These are phyloP conservation scores for Penicillium occitanis DNA, from an alignment of 2,329 filamentous ascomycete species.

Conservation along the genomic window DNA sequence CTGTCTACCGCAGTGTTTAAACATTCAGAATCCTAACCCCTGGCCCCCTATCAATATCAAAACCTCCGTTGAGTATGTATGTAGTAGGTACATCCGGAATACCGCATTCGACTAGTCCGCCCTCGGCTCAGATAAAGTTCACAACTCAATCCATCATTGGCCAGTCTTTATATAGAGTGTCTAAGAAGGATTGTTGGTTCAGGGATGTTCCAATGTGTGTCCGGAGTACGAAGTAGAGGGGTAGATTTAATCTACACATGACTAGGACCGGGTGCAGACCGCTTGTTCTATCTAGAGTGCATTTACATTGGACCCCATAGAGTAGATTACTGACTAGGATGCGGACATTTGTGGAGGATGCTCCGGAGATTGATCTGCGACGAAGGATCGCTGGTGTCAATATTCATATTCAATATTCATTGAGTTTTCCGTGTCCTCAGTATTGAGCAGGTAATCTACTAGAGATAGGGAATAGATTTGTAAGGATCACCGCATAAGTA, in stretches of 20 bases:
- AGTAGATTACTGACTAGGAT: no score
- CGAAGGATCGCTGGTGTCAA: not conserved
- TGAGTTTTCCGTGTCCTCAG: not conserved
- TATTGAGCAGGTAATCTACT: not conserved
- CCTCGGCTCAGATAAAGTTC: not conserved
- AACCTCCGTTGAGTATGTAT: not conserved
- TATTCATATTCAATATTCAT: not conserved
- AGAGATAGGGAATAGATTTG: no score
- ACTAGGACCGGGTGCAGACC: not conserved
- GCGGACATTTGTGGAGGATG: not conserved
- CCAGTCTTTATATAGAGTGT: not conserved
- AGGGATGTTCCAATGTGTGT: not conserved
- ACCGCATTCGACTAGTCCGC: not conserved
- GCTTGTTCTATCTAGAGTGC: not conserved
- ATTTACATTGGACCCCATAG: not conserved
- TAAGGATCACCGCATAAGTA: no score
- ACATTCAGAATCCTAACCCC: not conserved
- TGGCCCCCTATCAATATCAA: not conserved
- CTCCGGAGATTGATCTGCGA: not conserved
- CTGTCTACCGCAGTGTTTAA: not conserved
- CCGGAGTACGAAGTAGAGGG: not conserved
- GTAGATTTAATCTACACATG: not conserved
- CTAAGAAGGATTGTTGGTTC: not conserved
- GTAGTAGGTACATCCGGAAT: not conserved
- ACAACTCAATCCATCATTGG: not conserved